Evolutionary conservation across 1,139 yeast genomes (phyloP), one percentile per base, ranked within the genome.

Genomic region (Debaryomyces fabryi): DNA sequence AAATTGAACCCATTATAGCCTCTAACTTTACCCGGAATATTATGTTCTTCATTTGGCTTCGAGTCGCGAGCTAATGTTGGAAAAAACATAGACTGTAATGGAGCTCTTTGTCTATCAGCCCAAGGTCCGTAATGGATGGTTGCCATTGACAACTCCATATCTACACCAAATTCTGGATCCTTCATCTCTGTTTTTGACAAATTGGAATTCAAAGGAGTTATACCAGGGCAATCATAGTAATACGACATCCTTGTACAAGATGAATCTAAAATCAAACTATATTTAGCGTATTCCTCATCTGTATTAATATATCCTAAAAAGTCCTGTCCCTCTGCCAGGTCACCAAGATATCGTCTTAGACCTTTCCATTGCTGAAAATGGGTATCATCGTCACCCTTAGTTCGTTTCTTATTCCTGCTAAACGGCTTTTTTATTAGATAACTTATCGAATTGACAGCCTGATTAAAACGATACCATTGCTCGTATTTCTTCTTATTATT

Each of bases 41-140:
- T 48, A 6, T 80, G 68, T 13, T 56, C 62, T 10, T 59, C 58
- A 1, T 76, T 70, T 0, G 87, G 84, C 6, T 60, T 57, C 0
- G 84, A 67, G 58, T 89, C 89, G 43, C 85, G 69, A 29, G 88
- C 82, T 6, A 83, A 64, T 0, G 79, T 64, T 0, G 99, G 99
- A 52, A 86, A 82, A 36, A 93, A 71, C 69, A 85, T 71, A 8
- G 74, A 68, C 52, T 86, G 93, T 8, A 92, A 60, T 0, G 85
- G 81, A 1, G 76, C 76, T 20, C 96, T 65, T 63, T 93, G 96
- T 40, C 92, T 81, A 52, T 92, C 96, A 0, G 97, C 88, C 97
- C 98, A 92, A 0, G 99, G 96, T 0, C 99, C 99, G 60, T 89
- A 92, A 56, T 86, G 86, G 1, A 90, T 71, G 0, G 89, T 85